Conservation (phyloP, 2,329 filamentous ascomycete genomes). For the Clarireedia hainanense region DNA sequence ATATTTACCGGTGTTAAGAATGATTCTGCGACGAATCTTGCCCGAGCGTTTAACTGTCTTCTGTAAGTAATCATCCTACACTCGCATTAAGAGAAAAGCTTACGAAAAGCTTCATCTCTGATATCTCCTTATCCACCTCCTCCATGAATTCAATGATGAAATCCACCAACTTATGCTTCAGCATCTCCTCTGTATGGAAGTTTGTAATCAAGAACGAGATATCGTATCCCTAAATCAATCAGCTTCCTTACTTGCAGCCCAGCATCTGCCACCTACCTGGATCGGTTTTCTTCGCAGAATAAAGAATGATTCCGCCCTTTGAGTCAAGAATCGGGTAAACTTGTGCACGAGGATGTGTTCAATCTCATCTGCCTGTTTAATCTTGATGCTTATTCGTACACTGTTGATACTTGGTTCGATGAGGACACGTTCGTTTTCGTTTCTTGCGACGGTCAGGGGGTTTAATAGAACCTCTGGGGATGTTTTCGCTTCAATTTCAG, state of each 20-base stretch:
- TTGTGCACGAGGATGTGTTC: conserved; percentile 98
- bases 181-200: conserved; percentile 96
- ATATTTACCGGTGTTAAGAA: conserved; percentile 81
- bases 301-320: conserved; percentile 94
- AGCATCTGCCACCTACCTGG: conserved; percentile 50
- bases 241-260: conserved; percentile 9
- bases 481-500: conserved; percentile 87
- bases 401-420: conserved; percentile 97
- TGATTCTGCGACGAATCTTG: conserved; percentile 95
- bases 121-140: conserved; percentile 99
- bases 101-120: conserved; percentile 99
- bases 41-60: conserved; percentile 81
- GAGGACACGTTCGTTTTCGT: conserved; percentile 93
- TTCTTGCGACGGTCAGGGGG: conserved; percentile 81
- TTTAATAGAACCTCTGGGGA: conserved; percentile 93
- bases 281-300: conserved; percentile 92
- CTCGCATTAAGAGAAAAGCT: conserved; percentile 32
- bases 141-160: conserved; percentile 99
- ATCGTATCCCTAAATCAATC: conserved; percentile 69
- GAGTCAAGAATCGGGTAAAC: conserved; percentile 93
- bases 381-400: conserved; percentile 94
- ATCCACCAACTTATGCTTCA: conserved; percentile 98
- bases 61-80: conserved; percentile 19
- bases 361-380: conserved; percentile 99
- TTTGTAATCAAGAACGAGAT: conserved; percentile 99